Conservation (phyloP, 768 basidiomycete genomes). For the Collybiopsis luxurians region DNA sequence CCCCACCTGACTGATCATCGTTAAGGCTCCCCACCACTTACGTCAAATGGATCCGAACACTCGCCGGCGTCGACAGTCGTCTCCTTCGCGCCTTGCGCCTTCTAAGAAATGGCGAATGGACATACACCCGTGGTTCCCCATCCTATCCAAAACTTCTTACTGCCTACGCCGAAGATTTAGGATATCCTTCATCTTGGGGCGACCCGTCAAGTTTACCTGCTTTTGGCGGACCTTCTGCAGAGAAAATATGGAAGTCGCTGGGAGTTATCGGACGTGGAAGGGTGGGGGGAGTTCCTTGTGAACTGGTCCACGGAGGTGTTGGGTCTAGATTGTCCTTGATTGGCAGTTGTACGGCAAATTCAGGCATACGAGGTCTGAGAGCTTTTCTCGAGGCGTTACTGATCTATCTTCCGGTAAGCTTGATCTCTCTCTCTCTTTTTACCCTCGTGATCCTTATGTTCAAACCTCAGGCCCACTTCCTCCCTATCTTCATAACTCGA, state of each 20-base stretch:
- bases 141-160: conserved; percentile 38
- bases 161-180: conserved; percentile 51
- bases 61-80: conserved; percentile 66
- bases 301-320: conserved; percentile 64
- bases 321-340: conserved; percentile 44
- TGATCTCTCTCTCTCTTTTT: neutral
- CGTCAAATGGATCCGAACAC: conserved; percentile 72
- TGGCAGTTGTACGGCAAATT: conserved; percentile 60
- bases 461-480: conserved; percentile 60
- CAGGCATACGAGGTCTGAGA: conserved; percentile 45
- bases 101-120: conserved; percentile 56
- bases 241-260: conserved; percentile 52
- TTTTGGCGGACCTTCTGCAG: conserved; percentile 54
- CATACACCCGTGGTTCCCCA: conserved; percentile 47
- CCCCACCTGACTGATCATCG: neutral
- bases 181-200: conserved; percentile 61
- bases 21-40: conserved; percentile 60
- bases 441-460: neutral
- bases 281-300: conserved; percentile 74
- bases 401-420: conserved; percentile 70
- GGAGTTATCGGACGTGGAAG: conserved; percentile 50
- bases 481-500: conserved; percentile 61
- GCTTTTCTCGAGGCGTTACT: conserved; percentile 63
- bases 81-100: conserved; percentile 52
- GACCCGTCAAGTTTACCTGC: conserved; percentile 59